phyloP scores from a whole-genome alignment of 1,139 yeast species.

The Wickerhamomyces sp. region DNA sequence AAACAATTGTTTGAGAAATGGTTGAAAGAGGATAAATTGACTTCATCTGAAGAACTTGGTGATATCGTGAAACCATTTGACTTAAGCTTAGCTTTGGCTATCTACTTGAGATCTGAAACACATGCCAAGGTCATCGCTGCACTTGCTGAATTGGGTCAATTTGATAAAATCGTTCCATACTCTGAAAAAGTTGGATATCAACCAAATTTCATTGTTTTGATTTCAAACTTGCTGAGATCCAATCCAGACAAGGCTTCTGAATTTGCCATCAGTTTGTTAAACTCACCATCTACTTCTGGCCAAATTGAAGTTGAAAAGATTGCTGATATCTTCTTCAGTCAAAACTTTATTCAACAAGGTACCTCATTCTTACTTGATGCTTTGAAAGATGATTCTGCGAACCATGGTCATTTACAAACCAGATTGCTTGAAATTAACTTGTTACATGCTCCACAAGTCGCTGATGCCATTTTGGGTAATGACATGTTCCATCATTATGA shows the following conservation, averaged over 20 bases:
- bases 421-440: slow-evolving; percentile 89
- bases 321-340: slow-evolving; percentile 92
- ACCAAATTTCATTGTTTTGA: slow-evolving; percentile 86
- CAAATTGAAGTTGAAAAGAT: slow-evolving; percentile 77
- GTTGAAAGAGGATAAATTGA: slow-evolving; percentile 91
- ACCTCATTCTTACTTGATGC: slow-evolving; percentile 98
- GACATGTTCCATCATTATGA: slow-evolving; percentile 95
- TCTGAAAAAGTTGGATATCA: slow-evolving; percentile 83
- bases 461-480: slow-evolving; percentile 96
- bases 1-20: slow-evolving; percentile 93
- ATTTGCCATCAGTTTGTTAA: slow-evolving; percentile 83
- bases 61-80: slow-evolving; percentile 91
- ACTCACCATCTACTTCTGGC: slow-evolving; percentile 52
- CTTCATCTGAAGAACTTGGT: slow-evolving; percentile 93
- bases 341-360: slow-evolving; percentile 94
- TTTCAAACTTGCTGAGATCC: slow-evolving; percentile 85
- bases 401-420: slow-evolving; percentile 95
- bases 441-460: slow-evolving; percentile 97
- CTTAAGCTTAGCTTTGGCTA: slow-evolving; percentile 81
- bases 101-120: slow-evolving; percentile 78
- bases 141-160: slow-evolving; percentile 93
- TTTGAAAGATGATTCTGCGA: slow-evolving; percentile 87
- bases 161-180: slow-evolving; percentile 92
- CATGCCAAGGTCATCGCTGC: slow-evolving; percentile 90
- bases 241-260: slow-evolving; percentile 99